These are phyloP conservation scores for Cyclostephanos tholiformis DNA, from an alignment of 108 stramenopile genomes.

Conservation along the genomic window DNA sequence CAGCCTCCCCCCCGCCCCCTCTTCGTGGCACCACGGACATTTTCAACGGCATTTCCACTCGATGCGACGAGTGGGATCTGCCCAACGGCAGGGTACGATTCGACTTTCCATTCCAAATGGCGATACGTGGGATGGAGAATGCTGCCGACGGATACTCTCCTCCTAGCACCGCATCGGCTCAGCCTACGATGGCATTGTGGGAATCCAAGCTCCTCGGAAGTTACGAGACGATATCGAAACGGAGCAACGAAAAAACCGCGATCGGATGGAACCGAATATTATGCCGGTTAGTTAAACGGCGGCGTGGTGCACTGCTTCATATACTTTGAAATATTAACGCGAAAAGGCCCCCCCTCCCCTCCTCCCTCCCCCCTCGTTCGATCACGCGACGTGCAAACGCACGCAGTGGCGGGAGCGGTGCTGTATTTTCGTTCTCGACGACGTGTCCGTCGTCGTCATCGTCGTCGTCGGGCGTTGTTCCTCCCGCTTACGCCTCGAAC, in stretches of 20 bases:
- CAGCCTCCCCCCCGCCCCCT: too few species aligned
- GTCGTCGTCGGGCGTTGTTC: too few species aligned
- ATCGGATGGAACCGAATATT: neutral
- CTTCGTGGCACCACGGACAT: too few species aligned
- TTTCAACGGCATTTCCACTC: too few species aligned
- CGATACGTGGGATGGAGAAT: neutral
- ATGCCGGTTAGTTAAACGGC: too few species aligned
- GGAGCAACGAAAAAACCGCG: too few species aligned
- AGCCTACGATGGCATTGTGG: constrained; percentile 5
- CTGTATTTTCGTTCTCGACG: constrained; percentile 42
- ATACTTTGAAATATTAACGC: too few species aligned
- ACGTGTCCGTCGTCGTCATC: neutral
- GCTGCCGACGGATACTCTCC: neutral
- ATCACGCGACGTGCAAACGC: neutral
- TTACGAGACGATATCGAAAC: too few species aligned
- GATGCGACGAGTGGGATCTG: constrained; percentile 22
- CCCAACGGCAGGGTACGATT: constrained; percentile 38
- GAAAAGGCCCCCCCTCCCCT: too few species aligned
- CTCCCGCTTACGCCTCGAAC: neutral
- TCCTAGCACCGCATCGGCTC: neutral
- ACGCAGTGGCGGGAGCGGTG: constrained; percentile 43
- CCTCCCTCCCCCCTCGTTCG: too few species aligned
- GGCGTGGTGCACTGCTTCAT: too few species aligned
- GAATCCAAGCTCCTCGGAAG: constrained; percentile 43
- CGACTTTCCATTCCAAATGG: constrained; percentile 4